Percentiles rank a stretch among this genome's conserved stretches.
Conservation (phyloP, 179 eudicot species). For the Pouteria campechiana region DNA sequence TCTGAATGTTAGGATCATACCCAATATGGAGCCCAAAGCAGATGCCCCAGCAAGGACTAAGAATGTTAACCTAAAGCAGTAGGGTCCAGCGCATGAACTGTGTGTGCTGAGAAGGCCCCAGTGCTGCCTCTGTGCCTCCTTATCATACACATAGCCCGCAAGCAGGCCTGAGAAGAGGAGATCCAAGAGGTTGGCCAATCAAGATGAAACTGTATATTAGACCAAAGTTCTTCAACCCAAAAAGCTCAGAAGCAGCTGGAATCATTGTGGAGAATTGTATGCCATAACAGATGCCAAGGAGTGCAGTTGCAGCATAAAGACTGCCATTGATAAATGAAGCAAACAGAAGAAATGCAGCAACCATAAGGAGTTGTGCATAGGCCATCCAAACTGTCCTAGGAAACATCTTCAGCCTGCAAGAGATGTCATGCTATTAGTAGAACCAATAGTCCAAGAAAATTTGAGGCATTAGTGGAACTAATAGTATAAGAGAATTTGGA, state of each 20-base stretch:
- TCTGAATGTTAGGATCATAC: conserved; percentile 45
- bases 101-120: too few relatives aligned
- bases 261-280: conserved; percentile 68
- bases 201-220: conserved; percentile 59
- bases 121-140: conserved; percentile 53
- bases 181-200: conserved; percentile 63
- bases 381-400: conserved; percentile 76
- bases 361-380: conserved; percentile 43
- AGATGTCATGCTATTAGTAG: too few relatives aligned
- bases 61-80: conserved; percentile 63
- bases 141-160: conserved; percentile 60
- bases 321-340: conserved; percentile 49
- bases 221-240: conserved; percentile 65
- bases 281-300: conserved; percentile 64
- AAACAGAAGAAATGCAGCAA: conserved; percentile 40
- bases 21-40: conserved; percentile 45
- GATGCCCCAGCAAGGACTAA: conserved; percentile 48
- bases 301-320: conserved; percentile 45
- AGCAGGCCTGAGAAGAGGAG: conserved; percentile 56
- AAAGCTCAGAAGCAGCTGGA: conserved; percentile 66
- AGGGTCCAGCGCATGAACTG: conserved; percentile 47
- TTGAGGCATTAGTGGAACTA: too few relatives aligned
- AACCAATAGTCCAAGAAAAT: too few relatives aligned
- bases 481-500: too few relatives aligned
- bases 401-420: conserved; percentile 36